Conservation (phyloP, 352 stramenopile species). For the Phytophthora lateralis region DNA sequence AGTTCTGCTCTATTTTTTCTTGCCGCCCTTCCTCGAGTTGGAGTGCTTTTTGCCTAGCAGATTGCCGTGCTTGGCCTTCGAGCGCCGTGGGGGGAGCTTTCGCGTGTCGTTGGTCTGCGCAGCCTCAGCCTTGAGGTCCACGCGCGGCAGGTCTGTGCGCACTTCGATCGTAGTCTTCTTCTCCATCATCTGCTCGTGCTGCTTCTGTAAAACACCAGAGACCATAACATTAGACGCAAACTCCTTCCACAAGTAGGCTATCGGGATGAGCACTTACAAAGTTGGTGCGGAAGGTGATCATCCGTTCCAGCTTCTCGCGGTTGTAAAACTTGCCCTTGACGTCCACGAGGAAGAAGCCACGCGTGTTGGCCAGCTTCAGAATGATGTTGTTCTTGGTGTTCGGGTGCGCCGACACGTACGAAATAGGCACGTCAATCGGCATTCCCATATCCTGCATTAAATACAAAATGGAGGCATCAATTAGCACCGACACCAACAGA, state of each 20-base stretch:
- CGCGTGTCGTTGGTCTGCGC: slow-evolving; percentile 14
- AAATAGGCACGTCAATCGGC: slow-evolving; percentile 71
- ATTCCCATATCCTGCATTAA: slow-evolving; percentile 55
- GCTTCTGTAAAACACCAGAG: slow-evolving; percentile 41
- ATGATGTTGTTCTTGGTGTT: slow-evolving; percentile 90
- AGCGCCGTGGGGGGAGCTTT: slow-evolving; percentile 24
- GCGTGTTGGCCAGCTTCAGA: slow-evolving; percentile 76
- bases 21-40: slow-evolving; percentile 33
- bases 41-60: slow-evolving; percentile 38
- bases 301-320: slow-evolving; percentile 84
- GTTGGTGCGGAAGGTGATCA: slow-evolving; percentile 86
- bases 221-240: slow-evolving; percentile 2
- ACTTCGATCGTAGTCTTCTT: slow-evolving; percentile 63
- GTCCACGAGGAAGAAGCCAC: slow-evolving; percentile 84
- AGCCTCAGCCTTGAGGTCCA: slow-evolving; percentile 57
- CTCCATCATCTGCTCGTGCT: slow-evolving; percentile 80
- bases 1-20: slow-evolving; percentile 32
- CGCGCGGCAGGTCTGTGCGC: slow-evolving; percentile 71
- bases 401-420: slow-evolving; percentile 73
- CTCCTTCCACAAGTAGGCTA: not conserved
- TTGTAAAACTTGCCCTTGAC: slow-evolving; percentile 86
- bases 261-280: slow-evolving; percentile 52
- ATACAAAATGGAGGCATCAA: slow-evolving; percentile 1
- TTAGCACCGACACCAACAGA: slow-evolving; percentile 1
- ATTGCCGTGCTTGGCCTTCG: slow-evolving; percentile 41